Evolutionary conservation across 257 asterid species (phyloP).

Genomic region (Plantago major): DNA sequence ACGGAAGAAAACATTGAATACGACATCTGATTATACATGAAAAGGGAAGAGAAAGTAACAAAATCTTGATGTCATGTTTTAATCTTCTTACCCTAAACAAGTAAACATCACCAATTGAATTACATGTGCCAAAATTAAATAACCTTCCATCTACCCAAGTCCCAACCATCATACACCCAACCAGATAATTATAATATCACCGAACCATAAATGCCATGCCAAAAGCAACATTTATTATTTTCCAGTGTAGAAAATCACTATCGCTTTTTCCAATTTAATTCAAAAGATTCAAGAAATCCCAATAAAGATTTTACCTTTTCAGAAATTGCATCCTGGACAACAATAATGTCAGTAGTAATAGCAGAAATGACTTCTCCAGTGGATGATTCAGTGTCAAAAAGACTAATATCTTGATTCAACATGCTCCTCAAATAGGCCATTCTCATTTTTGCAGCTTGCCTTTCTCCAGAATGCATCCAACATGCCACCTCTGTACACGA

Average conservation of each 20-base stretch:
- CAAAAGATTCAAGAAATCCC: too few species aligned
- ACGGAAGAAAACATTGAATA: too few species aligned
- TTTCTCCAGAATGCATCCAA: conserved; percentile 96
- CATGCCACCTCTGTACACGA: conserved; percentile 74
- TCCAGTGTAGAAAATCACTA: too few species aligned
- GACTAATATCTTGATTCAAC: conserved; percentile 79
- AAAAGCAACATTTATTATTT: conserved; percentile 26
- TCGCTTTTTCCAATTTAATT: too few species aligned
- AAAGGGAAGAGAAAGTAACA: too few species aligned
- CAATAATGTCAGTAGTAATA: conserved; percentile 73
- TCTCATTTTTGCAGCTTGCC: conserved; percentile 98
- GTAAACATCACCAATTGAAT: background rate
- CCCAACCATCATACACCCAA: conserved; percentile 28
- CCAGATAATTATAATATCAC: conserved; percentile 11
- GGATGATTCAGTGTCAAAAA: conserved; percentile 78
- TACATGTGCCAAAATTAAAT: conserved; percentile 12
- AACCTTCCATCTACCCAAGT: conserved; percentile 21
- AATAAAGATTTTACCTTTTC: conserved; percentile 53
- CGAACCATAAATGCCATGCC: conserved; percentile 29
- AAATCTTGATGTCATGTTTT: too few species aligned
- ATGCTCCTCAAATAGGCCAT: conserved; percentile 77
- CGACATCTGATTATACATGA: too few species aligned
- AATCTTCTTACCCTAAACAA: too few species aligned
- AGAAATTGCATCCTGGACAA: conserved; percentile 93
- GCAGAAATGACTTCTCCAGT: conserved; percentile 96